These are phyloP conservation scores for Rhodotorula glutinis DNA, from an alignment of 1,284 basidiomycete genomes.

Conservation along the genomic window DNA sequence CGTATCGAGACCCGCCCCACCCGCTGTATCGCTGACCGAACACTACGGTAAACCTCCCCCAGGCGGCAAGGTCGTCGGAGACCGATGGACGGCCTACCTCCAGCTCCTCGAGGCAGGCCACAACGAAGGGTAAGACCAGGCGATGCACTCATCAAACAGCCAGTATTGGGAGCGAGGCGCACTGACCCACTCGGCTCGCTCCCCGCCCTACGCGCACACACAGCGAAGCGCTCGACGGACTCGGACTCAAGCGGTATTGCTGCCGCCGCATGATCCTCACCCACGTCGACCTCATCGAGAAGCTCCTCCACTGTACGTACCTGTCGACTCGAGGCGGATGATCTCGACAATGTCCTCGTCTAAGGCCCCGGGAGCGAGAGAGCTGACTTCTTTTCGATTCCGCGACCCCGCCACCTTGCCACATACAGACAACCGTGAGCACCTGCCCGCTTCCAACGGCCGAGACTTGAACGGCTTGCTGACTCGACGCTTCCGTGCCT, in stretches of 20 bases:
- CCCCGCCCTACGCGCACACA: neutral
- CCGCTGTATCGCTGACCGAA: too few relatives aligned
- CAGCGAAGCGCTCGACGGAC: conserved; percentile 86
- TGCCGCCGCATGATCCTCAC: conserved; percentile 97
- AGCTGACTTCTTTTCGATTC: too few relatives aligned
- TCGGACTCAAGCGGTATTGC: conserved; percentile 91
- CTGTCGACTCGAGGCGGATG: too few relatives aligned
- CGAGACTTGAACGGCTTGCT: too few relatives aligned
- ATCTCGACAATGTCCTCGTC: too few relatives aligned
- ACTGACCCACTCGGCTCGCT: too few relatives aligned
- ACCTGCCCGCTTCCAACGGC: rapidly evolving
- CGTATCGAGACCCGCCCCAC: too few relatives aligned
- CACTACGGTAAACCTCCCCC: too few relatives aligned
- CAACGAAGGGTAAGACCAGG: conserved; percentile 84
- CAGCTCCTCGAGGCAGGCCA: conserved; percentile 71
- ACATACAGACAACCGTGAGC: conserved; percentile 10
- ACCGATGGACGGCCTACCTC: conserved; percentile 85
- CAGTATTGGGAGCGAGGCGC: too few relatives aligned
- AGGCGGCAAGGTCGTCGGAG: conserved; percentile 49
- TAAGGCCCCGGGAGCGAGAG: too few relatives aligned
- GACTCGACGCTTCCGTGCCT: neutral
- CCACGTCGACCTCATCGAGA: conserved; percentile 61
- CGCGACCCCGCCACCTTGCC: neutral
- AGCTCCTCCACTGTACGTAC: conserved; percentile 36
- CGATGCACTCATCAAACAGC: too few relatives aligned